Conservation (phyloP, 495 filamentous ascomycete species). For the Penicillium ochrochloron region DNA sequence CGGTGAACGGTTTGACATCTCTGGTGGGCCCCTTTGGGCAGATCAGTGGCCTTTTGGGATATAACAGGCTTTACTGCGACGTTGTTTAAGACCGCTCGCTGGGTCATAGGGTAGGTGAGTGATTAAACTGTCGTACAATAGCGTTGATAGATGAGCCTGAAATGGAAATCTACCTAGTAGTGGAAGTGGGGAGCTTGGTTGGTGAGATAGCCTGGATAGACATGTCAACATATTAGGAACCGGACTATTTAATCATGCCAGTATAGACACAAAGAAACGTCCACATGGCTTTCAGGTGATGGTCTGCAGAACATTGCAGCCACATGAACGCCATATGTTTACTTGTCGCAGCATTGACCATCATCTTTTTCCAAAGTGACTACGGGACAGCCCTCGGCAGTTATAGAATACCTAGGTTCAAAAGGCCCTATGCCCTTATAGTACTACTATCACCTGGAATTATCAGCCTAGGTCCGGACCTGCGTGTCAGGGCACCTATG, state of each 20-base stretch:
- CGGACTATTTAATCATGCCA: not conserved
- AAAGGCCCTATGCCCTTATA: not conserved
- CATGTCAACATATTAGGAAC: not conserved
- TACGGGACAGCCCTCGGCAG: not conserved
- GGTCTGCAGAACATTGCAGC: not conserved
- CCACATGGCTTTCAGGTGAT: slow-evolving; percentile 17
- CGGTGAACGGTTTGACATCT: slow-evolving; percentile 30
- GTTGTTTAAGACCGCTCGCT: slow-evolving; percentile 17
- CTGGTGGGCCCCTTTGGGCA: slow-evolving; percentile 12
- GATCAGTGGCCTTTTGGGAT: slow-evolving; percentile 9
- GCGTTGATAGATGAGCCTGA: slow-evolving; percentile 20
- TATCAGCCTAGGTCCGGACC: slow-evolving; percentile 3
- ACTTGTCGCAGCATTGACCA: not conserved
- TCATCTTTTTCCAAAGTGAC: not conserved
- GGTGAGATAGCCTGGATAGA: slow-evolving; percentile 5
- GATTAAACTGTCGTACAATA: slow-evolving; percentile 13
- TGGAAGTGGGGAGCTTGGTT: slow-evolving; percentile 12
- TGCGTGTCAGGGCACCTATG: not conserved
- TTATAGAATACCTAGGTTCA: too few species aligned
- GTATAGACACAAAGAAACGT: not conserved
- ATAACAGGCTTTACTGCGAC: not conserved
- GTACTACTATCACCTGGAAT: not conserved
- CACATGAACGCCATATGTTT: not conserved
- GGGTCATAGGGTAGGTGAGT: not conserved
- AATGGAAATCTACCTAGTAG: not conserved